phyloP scores from a whole-genome alignment of 164 flowering plant species.

The Stephania japonica region DNA sequence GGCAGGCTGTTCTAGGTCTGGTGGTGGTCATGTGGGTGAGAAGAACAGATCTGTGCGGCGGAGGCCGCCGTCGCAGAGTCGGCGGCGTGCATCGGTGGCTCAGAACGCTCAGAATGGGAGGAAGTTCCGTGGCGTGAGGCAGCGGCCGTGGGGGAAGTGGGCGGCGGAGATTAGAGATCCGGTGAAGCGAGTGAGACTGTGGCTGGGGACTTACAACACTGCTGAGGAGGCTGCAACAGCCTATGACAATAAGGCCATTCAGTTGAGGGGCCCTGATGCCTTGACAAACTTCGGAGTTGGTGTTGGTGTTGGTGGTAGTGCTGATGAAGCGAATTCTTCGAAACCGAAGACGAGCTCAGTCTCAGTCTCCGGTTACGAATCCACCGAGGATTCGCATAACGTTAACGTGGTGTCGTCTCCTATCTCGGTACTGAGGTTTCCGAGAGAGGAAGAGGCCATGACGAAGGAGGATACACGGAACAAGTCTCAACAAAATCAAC shows the following conservation, averaged over 20 bases:
- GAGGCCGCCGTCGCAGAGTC: conserved; percentile 10
- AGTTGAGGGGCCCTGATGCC: conserved; percentile 77
- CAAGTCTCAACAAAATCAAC: conserved; percentile 4
- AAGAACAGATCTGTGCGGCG: conserved; percentile 4
- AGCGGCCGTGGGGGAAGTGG: conserved; percentile 93
- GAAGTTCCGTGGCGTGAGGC: conserved; percentile 83
- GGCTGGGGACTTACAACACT: conserved; percentile 85
- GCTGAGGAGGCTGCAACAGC: conserved; percentile 91
- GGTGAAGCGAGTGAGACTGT: conserved; percentile 46
- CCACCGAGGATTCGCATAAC: conserved; percentile 46
- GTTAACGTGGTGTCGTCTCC: conserved; percentile 47
- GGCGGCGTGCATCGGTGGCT: not conserved
- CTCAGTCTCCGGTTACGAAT: conserved; percentile 40
- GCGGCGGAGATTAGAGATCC: conserved; percentile 97
- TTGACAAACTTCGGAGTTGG: conserved; percentile 49
- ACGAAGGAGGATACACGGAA: not conserved
- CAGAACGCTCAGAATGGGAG: conserved; percentile 8
- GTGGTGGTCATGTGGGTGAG: not conserved
- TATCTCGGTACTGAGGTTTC: conserved; percentile 54
- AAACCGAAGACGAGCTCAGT: not conserved
- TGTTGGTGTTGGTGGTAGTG: not conserved
- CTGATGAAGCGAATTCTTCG: not conserved
- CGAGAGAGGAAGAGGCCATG: conserved; percentile 3
- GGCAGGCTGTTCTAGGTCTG: not conserved
- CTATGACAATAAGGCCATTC: conserved; percentile 75